Conservation (phyloP, 352 stramenopile species). For the Pythium apleroticum region DNA sequence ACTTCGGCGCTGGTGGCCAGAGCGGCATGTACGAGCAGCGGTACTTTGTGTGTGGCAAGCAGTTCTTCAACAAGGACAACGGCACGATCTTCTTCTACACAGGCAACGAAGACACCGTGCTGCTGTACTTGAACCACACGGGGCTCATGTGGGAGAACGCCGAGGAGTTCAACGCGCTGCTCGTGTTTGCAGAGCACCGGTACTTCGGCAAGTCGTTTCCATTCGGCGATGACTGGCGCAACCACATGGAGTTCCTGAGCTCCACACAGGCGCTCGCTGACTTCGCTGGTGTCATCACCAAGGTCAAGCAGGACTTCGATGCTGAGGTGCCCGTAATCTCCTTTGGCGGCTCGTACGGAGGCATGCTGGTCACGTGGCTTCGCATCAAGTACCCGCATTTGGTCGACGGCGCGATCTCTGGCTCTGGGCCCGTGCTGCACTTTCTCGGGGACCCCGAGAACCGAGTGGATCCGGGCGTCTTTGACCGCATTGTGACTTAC, state of each 20-base stretch:
- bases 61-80: conserved; percentile 37
- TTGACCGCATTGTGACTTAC: conserved; percentile 33
- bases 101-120: conserved; percentile 68
- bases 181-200: conserved; percentile 75
- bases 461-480: conserved; percentile 36
- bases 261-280: conserved; percentile 82
- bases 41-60: conserved; percentile 69
- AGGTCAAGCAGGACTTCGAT: conserved; percentile 39
- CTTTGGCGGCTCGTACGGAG: conserved; percentile 77
- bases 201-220: conserved; percentile 76
- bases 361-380: conserved; percentile 73
- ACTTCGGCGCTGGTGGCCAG: conserved; percentile 35
- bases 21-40: conserved; percentile 41
- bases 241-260: conserved; percentile 71
- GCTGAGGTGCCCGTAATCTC: conserved; percentile 54
- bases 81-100: conserved; percentile 70
- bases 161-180: conserved; percentile 49
- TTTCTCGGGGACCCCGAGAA: conserved; percentile 49
- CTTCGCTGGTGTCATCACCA: conserved; percentile 53
- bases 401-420: conserved; percentile 61
- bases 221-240: conserved; percentile 43
- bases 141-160: conserved; percentile 74
- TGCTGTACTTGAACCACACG: conserved; percentile 61
- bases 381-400: conserved; percentile 75
- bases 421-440: conserved; percentile 58